phyloP scores from a whole-genome alignment of 345 rosid species.

The Eucalyptus grandis region DNA sequence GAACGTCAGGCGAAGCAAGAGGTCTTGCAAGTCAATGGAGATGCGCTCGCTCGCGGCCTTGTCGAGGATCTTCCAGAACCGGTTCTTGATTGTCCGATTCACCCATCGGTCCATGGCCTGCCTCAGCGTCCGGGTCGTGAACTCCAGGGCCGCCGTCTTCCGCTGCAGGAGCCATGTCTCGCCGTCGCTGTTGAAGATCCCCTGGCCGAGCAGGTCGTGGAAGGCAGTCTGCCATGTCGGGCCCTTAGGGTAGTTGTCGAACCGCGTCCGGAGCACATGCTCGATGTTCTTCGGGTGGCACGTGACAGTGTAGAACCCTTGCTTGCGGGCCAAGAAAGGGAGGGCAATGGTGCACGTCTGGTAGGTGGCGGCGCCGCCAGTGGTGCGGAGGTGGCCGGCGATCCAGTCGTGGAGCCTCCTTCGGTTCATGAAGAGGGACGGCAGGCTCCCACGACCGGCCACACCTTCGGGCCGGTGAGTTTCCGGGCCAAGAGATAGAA shows the following conservation, averaged over 20 bases:
- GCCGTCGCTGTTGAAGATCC: conserved; percentile 88
- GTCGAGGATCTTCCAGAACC: conserved; percentile 71
- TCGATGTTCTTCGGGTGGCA: conserved; percentile 87
- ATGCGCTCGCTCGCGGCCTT: conserved; percentile 21
- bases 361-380: conserved; percentile 58
- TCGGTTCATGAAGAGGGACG: conserved; percentile 43
- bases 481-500: conserved; percentile 49
- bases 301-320: conserved; percentile 82
- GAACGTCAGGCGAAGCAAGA: conserved; percentile 77
- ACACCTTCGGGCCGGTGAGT: conserved; percentile 58
- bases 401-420: conserved; percentile 73
- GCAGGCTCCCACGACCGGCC: conserved; percentile 72
- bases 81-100: conserved; percentile 67
- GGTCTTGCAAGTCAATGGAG: conserved; percentile 69
- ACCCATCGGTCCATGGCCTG: conserved; percentile 99
- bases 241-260: conserved; percentile 91
- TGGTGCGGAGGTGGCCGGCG: conserved; percentile 49
- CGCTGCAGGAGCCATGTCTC: conserved; percentile 92
- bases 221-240: conserved; percentile 71
- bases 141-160: conserved; percentile 87
- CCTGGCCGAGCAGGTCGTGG: conserved; percentile 79
- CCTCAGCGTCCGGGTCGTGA: conserved; percentile 71
- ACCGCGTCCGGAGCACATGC: conserved; percentile 65
- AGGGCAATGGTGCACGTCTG: conserved; percentile 67
- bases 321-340: conserved; percentile 59